Percentiles rank a stretch among this genome's conserved stretches.
phyloP scores from a whole-genome alignment of 2,329 filamentous ascomycete species.

The Colletotrichum agaves region DNA sequence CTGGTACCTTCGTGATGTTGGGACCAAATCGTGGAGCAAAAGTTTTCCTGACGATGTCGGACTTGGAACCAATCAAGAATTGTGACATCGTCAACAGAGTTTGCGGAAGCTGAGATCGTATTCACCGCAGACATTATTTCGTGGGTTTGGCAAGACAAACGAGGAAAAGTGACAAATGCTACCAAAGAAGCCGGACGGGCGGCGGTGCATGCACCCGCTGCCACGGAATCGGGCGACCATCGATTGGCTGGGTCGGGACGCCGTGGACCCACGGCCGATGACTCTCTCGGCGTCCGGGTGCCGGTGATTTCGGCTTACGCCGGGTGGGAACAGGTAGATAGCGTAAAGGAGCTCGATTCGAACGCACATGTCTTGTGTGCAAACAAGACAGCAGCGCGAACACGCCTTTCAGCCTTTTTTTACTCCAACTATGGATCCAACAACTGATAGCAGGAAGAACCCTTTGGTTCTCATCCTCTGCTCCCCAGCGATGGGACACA shows the following conservation, averaged over 20 bases:
- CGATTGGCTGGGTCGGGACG: neutral
- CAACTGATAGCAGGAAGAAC: neutral
- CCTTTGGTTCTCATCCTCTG: constrained; percentile 1
- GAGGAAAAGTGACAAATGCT: too few relatives aligned
- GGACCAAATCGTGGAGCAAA: too few relatives aligned
- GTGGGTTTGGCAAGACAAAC: too few relatives aligned
- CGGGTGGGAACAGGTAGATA: neutral
- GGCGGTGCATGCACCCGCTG: neutral
- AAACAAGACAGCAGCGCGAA: neutral
- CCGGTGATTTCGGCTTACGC: neutral
- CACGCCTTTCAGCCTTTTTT: neutral
- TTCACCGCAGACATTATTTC: too few relatives aligned
- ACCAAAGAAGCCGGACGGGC: too few relatives aligned
- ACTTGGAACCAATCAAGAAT: neutral
- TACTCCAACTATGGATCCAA: neutral
- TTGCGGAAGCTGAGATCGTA: too few relatives aligned
- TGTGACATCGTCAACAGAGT: too few relatives aligned
- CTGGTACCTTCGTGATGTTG: too few relatives aligned
- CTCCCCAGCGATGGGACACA: constrained; percentile 6
- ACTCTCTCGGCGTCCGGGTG: neutral
- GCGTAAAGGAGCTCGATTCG: neutral
- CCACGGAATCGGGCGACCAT: neutral
- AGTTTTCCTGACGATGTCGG: neutral
- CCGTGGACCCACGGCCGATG: neutral
- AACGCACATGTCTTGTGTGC: too few relatives aligned